Conservation (phyloP, 2,329 filamentous ascomycete genomes). For the Hypoxylon sp. region DNA sequence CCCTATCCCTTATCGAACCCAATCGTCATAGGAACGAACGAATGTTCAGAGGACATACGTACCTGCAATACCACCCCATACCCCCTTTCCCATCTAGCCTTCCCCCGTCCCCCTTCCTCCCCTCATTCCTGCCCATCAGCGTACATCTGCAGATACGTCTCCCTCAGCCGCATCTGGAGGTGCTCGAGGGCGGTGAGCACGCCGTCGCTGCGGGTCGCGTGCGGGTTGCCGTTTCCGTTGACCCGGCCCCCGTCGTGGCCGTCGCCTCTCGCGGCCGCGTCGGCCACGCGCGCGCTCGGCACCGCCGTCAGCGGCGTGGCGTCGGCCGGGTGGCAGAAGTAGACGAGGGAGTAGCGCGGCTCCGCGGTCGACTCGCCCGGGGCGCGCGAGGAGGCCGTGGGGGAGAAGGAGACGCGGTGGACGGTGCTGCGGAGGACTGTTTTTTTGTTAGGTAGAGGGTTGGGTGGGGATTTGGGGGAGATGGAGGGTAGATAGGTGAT, state of each 20-base stretch:
- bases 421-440: slow-evolving; percentile 81
- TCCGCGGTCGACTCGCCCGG: slow-evolving; percentile 58
- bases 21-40: neutral
- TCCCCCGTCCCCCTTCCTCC: neutral
- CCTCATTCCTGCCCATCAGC: slow-evolving; percentile 46
- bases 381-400: slow-evolving; percentile 47
- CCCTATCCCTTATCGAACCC: neutral
- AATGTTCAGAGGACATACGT: neutral
- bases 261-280: slow-evolving; percentile 15
- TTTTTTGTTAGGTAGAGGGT: neutral
- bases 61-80: neutral
- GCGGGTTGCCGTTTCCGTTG: slow-evolving; percentile 51
- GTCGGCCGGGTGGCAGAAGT: slow-evolving; percentile 71
- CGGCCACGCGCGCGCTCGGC: slow-evolving; percentile 64
- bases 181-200: slow-evolving; percentile 71
- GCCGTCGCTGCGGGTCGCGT: slow-evolving; percentile 61
- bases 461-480: neutral
- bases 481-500: neutral
- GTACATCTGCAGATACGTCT: slow-evolving; percentile 66
- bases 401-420: slow-evolving; percentile 85
- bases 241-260: slow-evolving; percentile 32
- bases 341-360: slow-evolving; percentile 71
- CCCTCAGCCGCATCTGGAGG: slow-evolving; percentile 66
- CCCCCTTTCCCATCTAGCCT: neutral
- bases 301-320: slow-evolving; percentile 62